phyloP scores from a whole-genome alignment of 2,329 filamentous ascomycete species.

The Sarocladium strictum region DNA sequence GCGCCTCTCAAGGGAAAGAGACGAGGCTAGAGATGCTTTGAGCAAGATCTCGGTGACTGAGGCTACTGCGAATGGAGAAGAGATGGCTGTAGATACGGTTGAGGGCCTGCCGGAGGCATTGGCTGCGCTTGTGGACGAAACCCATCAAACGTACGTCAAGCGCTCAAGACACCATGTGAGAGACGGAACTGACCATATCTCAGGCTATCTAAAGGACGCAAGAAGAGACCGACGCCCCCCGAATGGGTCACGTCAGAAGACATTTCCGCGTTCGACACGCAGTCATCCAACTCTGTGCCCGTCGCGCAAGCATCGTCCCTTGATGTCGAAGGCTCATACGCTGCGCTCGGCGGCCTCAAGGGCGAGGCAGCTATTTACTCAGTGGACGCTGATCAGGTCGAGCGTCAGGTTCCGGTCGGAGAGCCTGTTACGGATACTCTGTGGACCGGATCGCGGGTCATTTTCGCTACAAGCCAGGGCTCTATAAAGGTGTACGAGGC shows the following conservation, averaged over 20 bases:
- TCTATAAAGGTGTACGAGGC: slow-evolving; percentile 73
- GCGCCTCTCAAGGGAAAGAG: slow-evolving; percentile 80
- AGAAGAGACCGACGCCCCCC: slow-evolving; percentile 80
- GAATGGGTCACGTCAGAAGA: slow-evolving; percentile 76
- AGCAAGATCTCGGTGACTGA: slow-evolving; percentile 73
- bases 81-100: slow-evolving; percentile 82
- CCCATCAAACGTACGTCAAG: slow-evolving; percentile 66
- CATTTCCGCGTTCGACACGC: slow-evolving; percentile 46
- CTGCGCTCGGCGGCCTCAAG: slow-evolving; percentile 68
- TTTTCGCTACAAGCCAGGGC: slow-evolving; percentile 70
- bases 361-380: slow-evolving; percentile 74
- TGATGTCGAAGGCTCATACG: slow-evolving; percentile 53
- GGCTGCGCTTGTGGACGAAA: slow-evolving; percentile 67
- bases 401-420: slow-evolving; percentile 60
- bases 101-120: slow-evolving; percentile 69
- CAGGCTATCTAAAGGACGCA: slow-evolving; percentile 80
- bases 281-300: slow-evolving; percentile 39
- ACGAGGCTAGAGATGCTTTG: slow-evolving; percentile 85
- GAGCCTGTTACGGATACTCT: slow-evolving; percentile 60
- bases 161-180: neutral
- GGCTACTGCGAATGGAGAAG: slow-evolving; percentile 59
- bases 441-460: slow-evolving; percentile 62
- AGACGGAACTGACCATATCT: neutral
- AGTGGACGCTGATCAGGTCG: slow-evolving; percentile 58
- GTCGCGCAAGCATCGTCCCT: slow-evolving; percentile 45